phyloP scores from a whole-genome alignment of 305 asterid species.

The Fraxinus ornus region DNA sequence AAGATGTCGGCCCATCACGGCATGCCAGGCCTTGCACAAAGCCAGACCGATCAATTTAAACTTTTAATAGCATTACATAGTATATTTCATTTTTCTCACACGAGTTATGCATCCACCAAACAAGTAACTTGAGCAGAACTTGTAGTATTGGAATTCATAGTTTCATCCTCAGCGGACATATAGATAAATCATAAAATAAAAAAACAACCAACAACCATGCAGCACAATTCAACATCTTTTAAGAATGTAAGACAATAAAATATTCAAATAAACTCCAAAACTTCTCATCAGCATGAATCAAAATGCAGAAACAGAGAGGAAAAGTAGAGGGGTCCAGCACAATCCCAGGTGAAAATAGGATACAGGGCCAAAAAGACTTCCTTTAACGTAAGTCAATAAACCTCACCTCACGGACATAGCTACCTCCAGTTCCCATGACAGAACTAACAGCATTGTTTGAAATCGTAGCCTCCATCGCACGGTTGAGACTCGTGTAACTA shows the following conservation, averaged over 20 bases:
- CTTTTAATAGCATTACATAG: not conserved
- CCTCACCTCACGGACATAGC: conserved; percentile 52
- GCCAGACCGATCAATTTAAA: not conserved
- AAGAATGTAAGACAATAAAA: not conserved
- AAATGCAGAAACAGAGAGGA: not conserved
- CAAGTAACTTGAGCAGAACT: not conserved
- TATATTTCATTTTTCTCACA: not conserved
- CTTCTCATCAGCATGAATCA: conserved; percentile 9
- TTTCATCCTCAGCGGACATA: not conserved
- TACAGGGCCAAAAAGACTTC: not conserved
- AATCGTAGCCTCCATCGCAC: conserved; percentile 37
- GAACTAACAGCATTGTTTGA: conserved; percentile 29
- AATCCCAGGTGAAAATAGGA: not conserved
- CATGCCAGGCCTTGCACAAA: not conserved
- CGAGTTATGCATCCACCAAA: not conserved
- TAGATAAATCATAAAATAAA: not conserved
- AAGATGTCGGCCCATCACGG: not conserved
- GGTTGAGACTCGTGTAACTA: conserved; percentile 41
- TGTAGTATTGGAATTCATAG: not conserved
- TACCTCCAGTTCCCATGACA: conserved; percentile 41
- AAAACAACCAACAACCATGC: not conserved
- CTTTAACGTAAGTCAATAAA: conserved; percentile 17
- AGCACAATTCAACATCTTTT: not conserved
- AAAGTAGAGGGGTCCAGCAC: conserved; percentile 2
- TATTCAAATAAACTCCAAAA: not conserved